Conservation (phyloP, 305 asterid genomes). For the Solanum hybrid region DNA sequence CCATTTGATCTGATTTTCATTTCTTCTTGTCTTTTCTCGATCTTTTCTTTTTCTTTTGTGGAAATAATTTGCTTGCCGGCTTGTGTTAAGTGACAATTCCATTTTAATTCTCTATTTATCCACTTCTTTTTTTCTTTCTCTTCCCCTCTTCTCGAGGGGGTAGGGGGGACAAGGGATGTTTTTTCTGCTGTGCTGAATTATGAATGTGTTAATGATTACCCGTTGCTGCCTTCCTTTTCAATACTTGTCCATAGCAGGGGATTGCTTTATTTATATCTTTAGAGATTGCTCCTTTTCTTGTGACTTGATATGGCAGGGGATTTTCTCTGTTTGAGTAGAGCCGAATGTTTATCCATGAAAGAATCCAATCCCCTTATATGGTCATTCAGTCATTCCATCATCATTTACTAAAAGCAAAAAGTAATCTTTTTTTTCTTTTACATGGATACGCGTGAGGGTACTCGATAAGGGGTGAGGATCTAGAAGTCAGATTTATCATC, state of each 20-base stretch:
- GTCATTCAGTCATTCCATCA: background rate
- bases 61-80: background rate
- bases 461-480: background rate
- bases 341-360: background rate
- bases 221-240: background rate
- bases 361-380: background rate
- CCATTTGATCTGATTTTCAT: background rate
- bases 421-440: background rate
- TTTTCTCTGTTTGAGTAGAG: background rate
- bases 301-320: background rate
- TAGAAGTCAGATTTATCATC: background rate
- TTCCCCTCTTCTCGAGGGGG: background rate
- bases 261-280: background rate
- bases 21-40: background rate
- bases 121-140: background rate
- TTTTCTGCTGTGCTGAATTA: background rate
- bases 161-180: background rate
- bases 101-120: background rate
- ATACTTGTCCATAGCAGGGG: background rate
- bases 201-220: background rate
- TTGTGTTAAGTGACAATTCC: background rate
- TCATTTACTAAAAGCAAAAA: background rate
- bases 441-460: background rate
- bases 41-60: background rate
- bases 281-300: background rate